Base-by-base conservation (phyloP, 2,329 filamentous ascomycete genomes). In the Dendryphion nanum region DNA sequence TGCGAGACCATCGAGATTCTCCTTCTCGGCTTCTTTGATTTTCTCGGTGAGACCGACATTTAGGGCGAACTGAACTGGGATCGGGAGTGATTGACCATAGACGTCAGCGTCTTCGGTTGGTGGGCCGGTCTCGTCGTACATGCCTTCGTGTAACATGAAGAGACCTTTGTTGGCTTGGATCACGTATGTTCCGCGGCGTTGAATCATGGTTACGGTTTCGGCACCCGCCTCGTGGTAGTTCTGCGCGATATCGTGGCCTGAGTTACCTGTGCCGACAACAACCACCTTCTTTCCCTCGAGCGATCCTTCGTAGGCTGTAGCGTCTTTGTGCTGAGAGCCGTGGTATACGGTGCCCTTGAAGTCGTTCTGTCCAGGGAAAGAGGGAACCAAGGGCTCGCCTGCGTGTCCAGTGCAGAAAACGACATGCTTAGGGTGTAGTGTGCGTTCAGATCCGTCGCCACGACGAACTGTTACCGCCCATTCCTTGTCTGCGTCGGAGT, bases 401-500 rank as follows among this genome's bases (percentile, higher is more conserved):
- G 80, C 81, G 50, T 84, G 82, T 0, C 83, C 83, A 0, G 83
- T 87, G 1, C 80, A 79, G 51, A 84, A 80, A 30, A 87, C 73
- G 19, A 87, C 60, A 44, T 86, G 82, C 4, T 70, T 74, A 0
- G 83, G 82, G 24, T 77, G 73, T 7, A 50, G 62, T 0, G 72
- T 79, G 14, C 79, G 73, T 2, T 66, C 74, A 4, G 65, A 67
- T 20, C 68, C 63, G n/a, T 64, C 64, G 10, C 46, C 64, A 36
- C 70, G 65, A 18, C 71, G 61, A 1, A 85, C 48, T 1, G 66
- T 69, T 2, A 83, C 67, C 0, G 73, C 78, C 82, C 82, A 86
- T 4, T 54, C 47, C 21, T 72, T 67, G 2, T 64, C 63, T 0
- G 48, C 48, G 0, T 78, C 75, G 17, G 79, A 71, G 69, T 75